These are phyloP conservation scores for Gymnopilus junonius DNA, from an alignment of 768 basidiomycete species.

Conservation along the genomic window DNA sequence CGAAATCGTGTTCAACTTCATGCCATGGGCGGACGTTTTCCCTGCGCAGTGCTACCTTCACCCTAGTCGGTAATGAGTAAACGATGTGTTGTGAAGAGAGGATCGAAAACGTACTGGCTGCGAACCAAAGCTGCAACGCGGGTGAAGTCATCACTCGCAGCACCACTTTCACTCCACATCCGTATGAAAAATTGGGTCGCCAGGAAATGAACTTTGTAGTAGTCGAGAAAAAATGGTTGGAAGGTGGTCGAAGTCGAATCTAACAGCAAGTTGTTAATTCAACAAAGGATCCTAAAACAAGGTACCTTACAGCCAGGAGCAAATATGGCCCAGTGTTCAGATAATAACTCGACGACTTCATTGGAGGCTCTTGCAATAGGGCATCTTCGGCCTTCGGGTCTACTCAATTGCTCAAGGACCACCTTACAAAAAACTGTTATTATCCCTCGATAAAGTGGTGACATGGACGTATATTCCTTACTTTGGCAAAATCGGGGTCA, in stretches of 20 bases:
- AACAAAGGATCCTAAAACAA: not conserved
- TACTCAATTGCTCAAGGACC: slow-evolving; percentile 78
- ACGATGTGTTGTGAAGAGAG: not conserved
- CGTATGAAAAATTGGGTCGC: slow-evolving; percentile 87
- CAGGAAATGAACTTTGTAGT: slow-evolving; percentile 79
- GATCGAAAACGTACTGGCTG: slow-evolving; percentile 70
- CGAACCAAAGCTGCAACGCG: slow-evolving; percentile 78
- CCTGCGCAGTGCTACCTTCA: slow-evolving; percentile 74
- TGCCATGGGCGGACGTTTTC: slow-evolving; percentile 84
- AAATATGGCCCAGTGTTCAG: slow-evolving; percentile 85
- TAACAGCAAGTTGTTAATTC: slow-evolving; percentile 26
- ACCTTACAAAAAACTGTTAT: slow-evolving; percentile 46
- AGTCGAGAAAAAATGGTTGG: slow-evolving; percentile 88
- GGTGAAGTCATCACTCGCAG: slow-evolving; percentile 74
- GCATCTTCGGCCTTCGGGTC: slow-evolving; percentile 75
- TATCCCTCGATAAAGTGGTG: not conserved
- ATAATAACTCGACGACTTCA: slow-evolving; percentile 82
- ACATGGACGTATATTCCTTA: slow-evolving; percentile 28
- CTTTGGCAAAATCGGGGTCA: slow-evolving; percentile 81
- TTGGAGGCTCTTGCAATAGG: slow-evolving; percentile 85
- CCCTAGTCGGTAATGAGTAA: slow-evolving; percentile 43
- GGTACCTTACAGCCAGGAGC: slow-evolving; percentile 76
- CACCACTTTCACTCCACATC: slow-evolving; percentile 91
- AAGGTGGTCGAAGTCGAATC: slow-evolving; percentile 83
- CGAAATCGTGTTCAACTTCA: slow-evolving; percentile 80